Conservation (phyloP, 139 green algal genomes). For the Chlamydomonas schloesseri region DNA sequence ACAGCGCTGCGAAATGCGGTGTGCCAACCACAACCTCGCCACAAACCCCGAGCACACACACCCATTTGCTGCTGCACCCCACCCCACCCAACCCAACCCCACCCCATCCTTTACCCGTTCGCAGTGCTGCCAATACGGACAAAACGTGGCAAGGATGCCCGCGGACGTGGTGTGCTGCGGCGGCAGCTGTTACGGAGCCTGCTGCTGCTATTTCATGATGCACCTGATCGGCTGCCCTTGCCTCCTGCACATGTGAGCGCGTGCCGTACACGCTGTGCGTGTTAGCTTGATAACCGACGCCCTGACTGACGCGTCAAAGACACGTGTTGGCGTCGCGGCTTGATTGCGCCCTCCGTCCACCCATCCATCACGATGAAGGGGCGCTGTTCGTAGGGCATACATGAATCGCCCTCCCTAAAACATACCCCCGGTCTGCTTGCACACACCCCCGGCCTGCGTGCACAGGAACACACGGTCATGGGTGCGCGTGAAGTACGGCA, state of each 20-base stretch:
- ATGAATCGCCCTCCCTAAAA: too few species aligned
- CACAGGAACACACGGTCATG: neutral
- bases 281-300: neutral
- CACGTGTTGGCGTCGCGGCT: too few species aligned
- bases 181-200: conserved; percentile 9
- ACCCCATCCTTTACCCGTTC: conserved; percentile 13
- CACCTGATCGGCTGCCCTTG: neutral
- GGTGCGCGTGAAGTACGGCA: too few species aligned
- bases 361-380: too few species aligned
- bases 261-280: neutral
- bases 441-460: too few species aligned
- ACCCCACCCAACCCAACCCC: neutral
- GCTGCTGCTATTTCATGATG: conserved; percentile 14
- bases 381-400: too few species aligned
- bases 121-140: conserved; percentile 1
- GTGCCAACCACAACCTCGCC: too few species aligned
- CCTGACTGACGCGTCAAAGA: neutral
- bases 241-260: neutral
- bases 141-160: conserved; percentile 21
- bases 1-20: too few species aligned
- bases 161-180: conserved; percentile 4
- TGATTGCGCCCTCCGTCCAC: too few species aligned
- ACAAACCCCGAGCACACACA: too few species aligned
- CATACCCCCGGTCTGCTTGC: too few species aligned
- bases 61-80: neutral